Evolutionary conservation across 1,139 yeast species (phyloP), one percentile per base, ranked within the genome.

Genomic region (Geotrichum klebahnii): DNA sequence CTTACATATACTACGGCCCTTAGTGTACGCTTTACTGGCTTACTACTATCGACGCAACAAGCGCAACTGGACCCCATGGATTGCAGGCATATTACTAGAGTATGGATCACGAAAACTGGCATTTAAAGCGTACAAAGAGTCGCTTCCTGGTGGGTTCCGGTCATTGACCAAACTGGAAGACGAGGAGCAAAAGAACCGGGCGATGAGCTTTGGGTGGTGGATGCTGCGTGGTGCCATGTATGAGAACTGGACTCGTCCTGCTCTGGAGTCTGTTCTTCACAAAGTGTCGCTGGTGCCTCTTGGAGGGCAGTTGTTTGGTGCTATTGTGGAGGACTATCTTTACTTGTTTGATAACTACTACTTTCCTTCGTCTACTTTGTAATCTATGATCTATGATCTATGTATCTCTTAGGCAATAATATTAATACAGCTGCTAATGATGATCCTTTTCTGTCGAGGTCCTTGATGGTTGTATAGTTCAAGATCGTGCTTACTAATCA

Each of bases 51-150:
- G 67, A 55, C 31, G 29, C 19, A 24, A 35, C 16, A 32, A 36
- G 22, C 38, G 42, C 17, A 41, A 44, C 22, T 72, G 75, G 75
- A 61, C 67, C 10, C 75, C 75, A 3, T 71, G 75, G 75, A 42
- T 69, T 5, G 57, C 62, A 2, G 75, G 75, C 3, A 38, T 68
- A n/a, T 58, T 59, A 2, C 46, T 70, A 5, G 75, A 71, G 51
- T 60, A 62, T 37, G 39, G 61, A 20, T 61, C 72, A 1, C 62
- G 70, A 10, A 57, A 60, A 40, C 53, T 67, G 49, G 46, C 51
- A 40, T 26, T 57, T 50, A 50, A 49, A 46, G 45, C 55, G 22
- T 60, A 60, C 42, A 49, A 55, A 28, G 57, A 61, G 20, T 32
- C 54, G 10, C 52, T 61, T 6, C 60, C 64, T 1, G 60, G 64